Base-by-base conservation (phyloP, 1,139 yeast genomes). In the Diutina catenulata region DNA sequence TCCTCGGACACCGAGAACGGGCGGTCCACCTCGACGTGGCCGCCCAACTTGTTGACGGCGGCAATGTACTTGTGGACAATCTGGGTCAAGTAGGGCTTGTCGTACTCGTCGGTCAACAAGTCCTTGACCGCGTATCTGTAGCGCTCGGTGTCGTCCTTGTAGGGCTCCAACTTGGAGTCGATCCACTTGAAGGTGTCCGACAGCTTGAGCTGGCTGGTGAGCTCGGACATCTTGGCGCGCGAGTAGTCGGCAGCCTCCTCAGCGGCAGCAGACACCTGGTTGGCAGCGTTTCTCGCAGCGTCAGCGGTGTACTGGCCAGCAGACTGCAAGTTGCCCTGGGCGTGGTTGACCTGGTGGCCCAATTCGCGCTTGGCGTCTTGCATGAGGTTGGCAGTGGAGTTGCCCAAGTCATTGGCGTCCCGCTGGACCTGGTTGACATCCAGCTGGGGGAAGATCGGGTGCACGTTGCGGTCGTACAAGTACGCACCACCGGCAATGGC, bases 1-100 rank as follows among this genome's bases (percentile, higher is more conserved):
- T 31, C 35, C 13, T 31, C 35, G 18, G 25, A 21, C 15, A 21
- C 24, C 22, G 23, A 21, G n/a, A 31, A 31, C 16, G 35, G 35
- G 25, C 15, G 35, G 5, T 21, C 19, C 3, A 21, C 35, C 25
- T 21, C 14, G 14, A 25, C 11, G 13, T 24, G 15, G 18, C 35
- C 35, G n/a, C 25, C 35, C 7, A 31, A 16, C 35, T 31, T 31
- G 25, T 31, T 31, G 25, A 31, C 25, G n/a, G 21, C n/a, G 24
- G 11, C 35, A 21, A 31, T 19, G 22, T 31, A 31, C 35, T 31
- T 31, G 25, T 31, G 35, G n/a, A 31, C 35, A 19, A 31, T 13
- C 13, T 31, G 35, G n/a, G 35, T 31, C 15, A 31, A 13, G 6
- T 13, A n/a, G 19, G 35, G 35, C 35, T 31, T 31, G 9, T 31